phyloP scores from a whole-genome alignment of 306 rosid genomes.

The Quercus parvula region DNA sequence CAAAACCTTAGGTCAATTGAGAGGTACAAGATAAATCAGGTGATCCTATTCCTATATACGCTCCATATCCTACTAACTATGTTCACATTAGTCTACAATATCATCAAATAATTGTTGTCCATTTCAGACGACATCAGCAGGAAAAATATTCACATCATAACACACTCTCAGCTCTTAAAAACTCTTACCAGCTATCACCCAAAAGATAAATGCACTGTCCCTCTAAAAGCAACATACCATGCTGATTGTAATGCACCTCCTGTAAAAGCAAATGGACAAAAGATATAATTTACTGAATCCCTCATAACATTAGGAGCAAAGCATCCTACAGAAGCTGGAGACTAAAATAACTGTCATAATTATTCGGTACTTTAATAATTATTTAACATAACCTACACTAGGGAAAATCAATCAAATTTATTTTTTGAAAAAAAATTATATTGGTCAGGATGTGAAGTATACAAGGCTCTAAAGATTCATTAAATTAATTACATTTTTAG shows the following conservation, averaged over 20 bases:
- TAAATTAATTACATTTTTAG: not conserved
- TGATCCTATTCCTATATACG: not conserved
- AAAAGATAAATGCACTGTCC: slow-evolving; percentile 94
- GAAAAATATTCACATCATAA: not conserved
- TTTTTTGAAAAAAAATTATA: not conserved
- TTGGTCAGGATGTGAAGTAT: not conserved
- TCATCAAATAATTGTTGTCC: not conserved
- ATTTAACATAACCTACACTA: not conserved
- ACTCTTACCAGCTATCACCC: slow-evolving; percentile 80
- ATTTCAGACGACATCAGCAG: not conserved
- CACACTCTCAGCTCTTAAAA: slow-evolving; percentile 4
- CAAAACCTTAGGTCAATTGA: not conserved
- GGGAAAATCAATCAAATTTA: not conserved
- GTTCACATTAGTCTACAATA: too few relatives aligned
- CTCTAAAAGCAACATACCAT: slow-evolving; percentile 82
- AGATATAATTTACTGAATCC: not conserved
- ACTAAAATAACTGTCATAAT: not conserved
- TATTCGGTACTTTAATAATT: not conserved
- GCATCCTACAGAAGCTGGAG: slow-evolving; percentile 1
- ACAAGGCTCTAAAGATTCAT: not conserved
- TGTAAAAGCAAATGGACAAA: slow-evolving; percentile 36
- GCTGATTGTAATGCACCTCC: slow-evolving; percentile 98
- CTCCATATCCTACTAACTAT: not conserved
- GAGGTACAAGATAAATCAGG: not conserved
- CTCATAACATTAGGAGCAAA: not conserved